These are phyloP conservation scores for Linnemannia exigua DNA, from an alignment of 192 early-diverging fungal species.

Conservation along the genomic window DNA sequence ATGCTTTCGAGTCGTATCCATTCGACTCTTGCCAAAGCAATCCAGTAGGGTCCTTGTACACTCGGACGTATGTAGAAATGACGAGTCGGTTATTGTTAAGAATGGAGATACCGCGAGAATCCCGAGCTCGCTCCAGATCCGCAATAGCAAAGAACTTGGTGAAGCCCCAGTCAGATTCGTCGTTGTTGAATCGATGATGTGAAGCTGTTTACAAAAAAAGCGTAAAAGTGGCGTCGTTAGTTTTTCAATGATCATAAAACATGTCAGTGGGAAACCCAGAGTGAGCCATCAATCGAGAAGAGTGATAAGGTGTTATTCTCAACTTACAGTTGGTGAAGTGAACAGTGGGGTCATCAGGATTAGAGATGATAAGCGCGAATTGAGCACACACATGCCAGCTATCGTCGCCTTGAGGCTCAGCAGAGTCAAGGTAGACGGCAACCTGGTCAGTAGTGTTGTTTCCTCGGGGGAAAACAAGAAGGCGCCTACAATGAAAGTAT, in stretches of 20 bases:
- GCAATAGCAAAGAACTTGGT: conserved; percentile 75
- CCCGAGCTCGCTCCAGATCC: conserved; percentile 50
- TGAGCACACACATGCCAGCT: conserved; percentile 88
- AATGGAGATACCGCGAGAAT: conserved; percentile 65
- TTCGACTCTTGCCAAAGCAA: conserved; percentile 94
- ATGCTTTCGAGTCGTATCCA: conserved; percentile 90
- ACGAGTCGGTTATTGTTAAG: conserved; percentile 72
- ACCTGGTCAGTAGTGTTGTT: conserved; percentile 77
- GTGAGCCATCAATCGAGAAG: neutral
- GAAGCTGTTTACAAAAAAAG: conserved; percentile 55
- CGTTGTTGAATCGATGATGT: conserved; percentile 82
- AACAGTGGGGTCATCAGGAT: conserved; percentile 73
- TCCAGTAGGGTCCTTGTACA: conserved; percentile 88
- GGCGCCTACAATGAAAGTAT: conserved; percentile 67
- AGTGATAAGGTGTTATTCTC: conserved; percentile 7
- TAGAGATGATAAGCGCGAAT: conserved; percentile 83
- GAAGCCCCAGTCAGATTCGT: conserved; percentile 96
- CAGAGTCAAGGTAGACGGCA: conserved; percentile 89
- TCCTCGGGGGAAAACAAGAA: conserved; percentile 90
- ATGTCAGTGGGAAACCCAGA: neutral
- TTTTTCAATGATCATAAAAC: neutral
- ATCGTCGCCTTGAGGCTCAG: conserved; percentile 70
- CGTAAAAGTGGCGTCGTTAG: neutral
- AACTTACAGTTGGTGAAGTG: conserved; percentile 67
- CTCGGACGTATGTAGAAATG: conserved; percentile 78